Percentiles rank a stretch among this genome's conserved stretches.
Evolutionary conservation across 768 basidiomycete genomes (phyloP).

Genomic region (Rhizopogon rudus): DNA sequence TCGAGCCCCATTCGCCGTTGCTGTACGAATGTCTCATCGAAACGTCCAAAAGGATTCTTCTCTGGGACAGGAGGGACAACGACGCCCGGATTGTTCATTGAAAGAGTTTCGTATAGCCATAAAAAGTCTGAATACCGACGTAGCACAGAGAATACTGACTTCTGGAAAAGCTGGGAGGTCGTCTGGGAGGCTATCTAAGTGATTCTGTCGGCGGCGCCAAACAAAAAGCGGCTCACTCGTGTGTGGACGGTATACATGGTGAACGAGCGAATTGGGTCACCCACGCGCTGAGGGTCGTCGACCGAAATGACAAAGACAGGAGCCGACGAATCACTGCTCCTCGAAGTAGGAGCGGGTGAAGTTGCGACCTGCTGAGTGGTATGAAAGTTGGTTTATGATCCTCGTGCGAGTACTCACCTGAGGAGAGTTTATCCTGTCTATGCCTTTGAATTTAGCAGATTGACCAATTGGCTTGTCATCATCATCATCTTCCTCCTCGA

Average conservation of each 20-base stretch:
- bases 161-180: conserved; percentile 78
- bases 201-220: not conserved
- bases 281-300: conserved; percentile 96
- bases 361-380: conserved; percentile 10
- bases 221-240: conserved; percentile 40
- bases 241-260: conserved; percentile 98
- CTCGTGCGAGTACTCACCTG: conserved; percentile 7
- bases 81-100: conserved; percentile 90
- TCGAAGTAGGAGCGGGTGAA: conserved; percentile 13
- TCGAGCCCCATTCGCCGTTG: conserved; percentile 82
- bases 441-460: conserved; percentile 26
- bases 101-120: conserved; percentile 90
- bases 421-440: conserved; percentile 16
- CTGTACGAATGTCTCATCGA: conserved; percentile 88
- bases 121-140: conserved; percentile 98
- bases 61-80: conserved; percentile 96
- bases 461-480: conserved; percentile 66
- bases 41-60: conserved; percentile 90
- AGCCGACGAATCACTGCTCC: conserved; percentile 42
- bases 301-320: conserved; percentile 85
- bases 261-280: conserved; percentile 91
- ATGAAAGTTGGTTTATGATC: not conserved
- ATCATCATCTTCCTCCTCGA: conserved; percentile 54
- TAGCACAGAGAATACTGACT: conserved; percentile 86
- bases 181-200: conserved; percentile 44